Evolutionary conservation across 108 stramenopile species (phyloP), one percentile per base, ranked within the genome.

Genomic region (Parietichytrium sp.): DNA sequence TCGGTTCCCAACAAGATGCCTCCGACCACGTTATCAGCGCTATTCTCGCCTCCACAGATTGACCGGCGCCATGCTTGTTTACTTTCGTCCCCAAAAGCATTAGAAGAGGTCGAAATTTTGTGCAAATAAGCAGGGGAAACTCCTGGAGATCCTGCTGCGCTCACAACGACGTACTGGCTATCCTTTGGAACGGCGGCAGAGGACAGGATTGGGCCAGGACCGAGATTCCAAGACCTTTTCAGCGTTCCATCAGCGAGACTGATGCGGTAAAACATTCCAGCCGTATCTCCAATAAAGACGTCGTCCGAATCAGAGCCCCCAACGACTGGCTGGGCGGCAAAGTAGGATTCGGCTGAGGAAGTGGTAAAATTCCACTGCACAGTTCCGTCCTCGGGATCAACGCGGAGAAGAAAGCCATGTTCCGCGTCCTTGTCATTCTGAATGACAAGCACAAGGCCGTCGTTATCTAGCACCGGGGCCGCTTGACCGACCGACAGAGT

Each of bases 31-130:
- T 72, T 45, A 42, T 72, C 61, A 27, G 36, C 36, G 10, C 38
- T 72, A n/a, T n/a, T n/a, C 3, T 72, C 61, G 42, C 45, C 45
- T n/a, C 38, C 36, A 20, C 61, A 72, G 6, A 27, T 27, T n/a
- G 61, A 42, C 6, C 61, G 3, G 29, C 61, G 61, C 61, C 61
- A 72, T n/a, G 61, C 33, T 42, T 72, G 61, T n/a, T 33, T 33
- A n/a, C 38, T 33, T 33, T 72, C 61, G 10, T 72, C 38, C 61
- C n/a, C 6, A 33, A 6, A n/a, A 0, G 61, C 20, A 72, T 72
- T 42, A 72, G 20, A n/a, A 6, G 61, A 33, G 6, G 61, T 72
- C 15, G 38, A 45, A 25, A 72, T 8, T 27, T 72, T 72, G 3
- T 72, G 61, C 15, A 72, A 1, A 8, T 45, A 45, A 42, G 20